A percentile compares a stretch with the other conserved stretches of the same genome.
These are phyloP conservation scores for Mikania micrantha DNA, from an alignment of 129 eudicot genomes.

Conservation along the genomic window DNA sequence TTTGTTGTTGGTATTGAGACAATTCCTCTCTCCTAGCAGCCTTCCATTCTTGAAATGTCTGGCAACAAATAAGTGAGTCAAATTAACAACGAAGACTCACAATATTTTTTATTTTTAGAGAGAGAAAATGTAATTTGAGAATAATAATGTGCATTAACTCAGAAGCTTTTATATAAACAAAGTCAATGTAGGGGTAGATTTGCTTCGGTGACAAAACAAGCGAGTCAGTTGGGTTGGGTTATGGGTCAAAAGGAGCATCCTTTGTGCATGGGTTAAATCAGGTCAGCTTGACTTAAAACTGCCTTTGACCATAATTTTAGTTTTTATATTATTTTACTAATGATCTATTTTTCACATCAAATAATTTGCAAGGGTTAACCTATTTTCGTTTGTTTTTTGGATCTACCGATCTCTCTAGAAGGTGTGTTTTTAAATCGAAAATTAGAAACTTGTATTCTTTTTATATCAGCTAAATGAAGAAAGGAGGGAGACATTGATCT, in stretches of 20 bases:
- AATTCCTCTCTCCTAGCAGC: conserved; percentile 90
- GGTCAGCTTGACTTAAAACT: not conserved
- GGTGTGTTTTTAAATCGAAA: too few relatives aligned
- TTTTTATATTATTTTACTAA: not conserved
- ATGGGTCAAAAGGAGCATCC: not conserved
- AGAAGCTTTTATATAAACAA: not conserved
- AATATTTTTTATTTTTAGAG: not conserved
- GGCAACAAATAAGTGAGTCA: not conserved
- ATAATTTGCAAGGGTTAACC: not conserved
- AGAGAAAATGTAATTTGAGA: not conserved
- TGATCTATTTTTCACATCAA: not conserved
- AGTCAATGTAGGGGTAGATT: not conserved
- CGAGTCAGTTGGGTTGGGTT: too few relatives aligned
- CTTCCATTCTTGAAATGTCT: conserved; percentile 94
- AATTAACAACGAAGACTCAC: not conserved
- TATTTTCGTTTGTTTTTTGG: too few relatives aligned
- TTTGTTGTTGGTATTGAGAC: conserved; percentile 71
- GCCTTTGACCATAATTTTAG: not conserved
- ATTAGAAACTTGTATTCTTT: not conserved
- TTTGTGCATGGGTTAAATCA: not conserved
- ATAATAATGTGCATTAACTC: not conserved
- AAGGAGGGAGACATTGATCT: not conserved
- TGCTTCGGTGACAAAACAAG: too few relatives aligned
- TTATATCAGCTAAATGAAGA: not conserved
- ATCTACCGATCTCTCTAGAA: too few relatives aligned